phyloP scores from a whole-genome alignment of 805 yeast genomes.

The Candida oleophila region DNA sequence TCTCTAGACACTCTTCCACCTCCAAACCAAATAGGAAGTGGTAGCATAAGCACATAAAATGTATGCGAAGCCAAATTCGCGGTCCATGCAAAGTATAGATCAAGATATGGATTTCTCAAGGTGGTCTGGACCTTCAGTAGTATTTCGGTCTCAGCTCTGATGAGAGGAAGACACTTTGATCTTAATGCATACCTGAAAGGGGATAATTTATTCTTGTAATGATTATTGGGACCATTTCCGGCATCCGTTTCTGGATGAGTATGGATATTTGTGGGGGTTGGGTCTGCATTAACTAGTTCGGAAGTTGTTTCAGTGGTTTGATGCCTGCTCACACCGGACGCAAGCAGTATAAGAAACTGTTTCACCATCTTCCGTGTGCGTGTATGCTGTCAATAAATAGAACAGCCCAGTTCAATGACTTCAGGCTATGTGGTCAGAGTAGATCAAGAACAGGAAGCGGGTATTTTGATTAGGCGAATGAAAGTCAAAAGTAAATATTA shows the following conservation, averaged over 20 bases:
- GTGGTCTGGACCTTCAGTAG: constrained; percentile 56
- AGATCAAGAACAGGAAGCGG: too few relatives aligned
- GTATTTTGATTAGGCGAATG: too few relatives aligned
- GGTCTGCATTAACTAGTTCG: neutral
- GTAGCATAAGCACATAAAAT: constrained; percentile 86
- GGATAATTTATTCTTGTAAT: constrained; percentile 60
- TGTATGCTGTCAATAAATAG: too few relatives aligned
- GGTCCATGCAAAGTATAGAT: constrained; percentile 78
- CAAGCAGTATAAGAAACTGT: neutral
- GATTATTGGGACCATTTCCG: constrained; percentile 67
- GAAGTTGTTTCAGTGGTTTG: neutral
- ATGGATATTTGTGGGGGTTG: neutral
- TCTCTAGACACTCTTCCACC: constrained; percentile 57
- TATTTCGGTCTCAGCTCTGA: constrained; percentile 63
- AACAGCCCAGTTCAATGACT: too few relatives aligned
- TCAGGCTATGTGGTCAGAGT: too few relatives aligned
- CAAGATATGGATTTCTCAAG: constrained; percentile 52
- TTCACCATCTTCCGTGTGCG: too few relatives aligned
- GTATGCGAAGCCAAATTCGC: constrained; percentile 93
- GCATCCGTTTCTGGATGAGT: constrained; percentile 48
- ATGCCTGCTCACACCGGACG: neutral
- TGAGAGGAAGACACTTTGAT: constrained; percentile 48
- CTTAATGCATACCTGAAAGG: constrained; percentile 57
- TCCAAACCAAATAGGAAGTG: constrained; percentile 84
- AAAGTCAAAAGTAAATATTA: too few relatives aligned